A percentile compares a stretch with the other conserved stretches of the same genome.
Evolutionary conservation across 768 basidiomycete species (phyloP).

Genomic region (Mycena floridula): DNA sequence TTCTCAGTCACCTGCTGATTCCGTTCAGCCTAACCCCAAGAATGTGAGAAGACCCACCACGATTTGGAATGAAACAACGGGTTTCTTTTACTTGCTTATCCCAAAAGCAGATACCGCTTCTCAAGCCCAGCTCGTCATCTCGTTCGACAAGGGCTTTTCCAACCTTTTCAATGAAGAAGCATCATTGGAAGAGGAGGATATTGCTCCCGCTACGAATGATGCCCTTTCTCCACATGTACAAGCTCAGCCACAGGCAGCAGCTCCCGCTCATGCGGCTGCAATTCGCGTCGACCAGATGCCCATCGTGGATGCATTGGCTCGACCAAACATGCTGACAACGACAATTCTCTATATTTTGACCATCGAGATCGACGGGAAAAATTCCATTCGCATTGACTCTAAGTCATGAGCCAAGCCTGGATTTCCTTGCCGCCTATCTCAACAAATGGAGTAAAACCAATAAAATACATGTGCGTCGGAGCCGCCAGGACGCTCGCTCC

Average conservation of each 20-base stretch:
- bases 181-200: constrained; percentile 18
- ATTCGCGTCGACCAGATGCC: constrained; percentile 18
- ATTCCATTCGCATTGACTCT: constrained; percentile 24
- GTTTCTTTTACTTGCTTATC: constrained; percentile 25
- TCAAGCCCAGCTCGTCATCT: constrained; percentile 19
- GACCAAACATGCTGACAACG: constrained; percentile 24
- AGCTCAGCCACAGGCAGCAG: not conserved
- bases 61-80: constrained; percentile 20
- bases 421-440: constrained; percentile 27
- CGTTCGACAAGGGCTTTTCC: constrained; percentile 30
- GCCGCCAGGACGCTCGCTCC: no score
- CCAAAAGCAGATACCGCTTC: constrained; percentile 23
- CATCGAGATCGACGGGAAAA: constrained; percentile 16
- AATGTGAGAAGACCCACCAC: constrained; percentile 22
- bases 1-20: not conserved
- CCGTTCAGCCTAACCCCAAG: not conserved
- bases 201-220: not conserved
- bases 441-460: constrained; percentile 30
- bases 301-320: constrained; percentile 19
- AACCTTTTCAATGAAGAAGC: constrained; percentile 16
- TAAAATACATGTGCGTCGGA: no score
- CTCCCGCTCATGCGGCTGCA: no score
- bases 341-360: constrained; percentile 26
- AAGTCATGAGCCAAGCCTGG: constrained; percentile 32
- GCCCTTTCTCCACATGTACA: not conserved